A percentile compares a stretch with the other conserved stretches of the same genome.
phyloP scores from a whole-genome alignment of 2,329 filamentous ascomycete genomes.

The Fusarium concolor region DNA sequence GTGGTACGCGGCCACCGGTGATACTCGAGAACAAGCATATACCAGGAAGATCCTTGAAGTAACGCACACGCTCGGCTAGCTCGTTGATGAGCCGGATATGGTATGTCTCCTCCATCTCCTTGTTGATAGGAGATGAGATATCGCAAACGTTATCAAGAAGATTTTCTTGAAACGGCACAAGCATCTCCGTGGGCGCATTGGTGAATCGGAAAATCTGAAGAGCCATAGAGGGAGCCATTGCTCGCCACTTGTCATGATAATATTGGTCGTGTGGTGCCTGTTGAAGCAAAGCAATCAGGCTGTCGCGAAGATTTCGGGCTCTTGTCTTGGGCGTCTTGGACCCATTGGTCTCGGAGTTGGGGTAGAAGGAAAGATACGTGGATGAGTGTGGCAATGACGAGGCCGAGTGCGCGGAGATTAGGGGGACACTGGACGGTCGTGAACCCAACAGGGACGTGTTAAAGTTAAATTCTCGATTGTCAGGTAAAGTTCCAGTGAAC shows the following conservation, averaged over 20 bases:
- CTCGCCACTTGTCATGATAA: slow-evolving; percentile 62
- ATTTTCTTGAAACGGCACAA: slow-evolving; percentile 62
- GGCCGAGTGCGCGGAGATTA: slow-evolving; percentile 64
- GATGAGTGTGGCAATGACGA: slow-evolving; percentile 65
- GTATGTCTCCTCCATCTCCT: slow-evolving; percentile 62
- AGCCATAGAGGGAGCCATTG: slow-evolving; percentile 64
- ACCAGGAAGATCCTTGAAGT: slow-evolving; percentile 64
- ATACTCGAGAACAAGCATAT: slow-evolving; percentile 67
- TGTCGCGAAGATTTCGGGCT: slow-evolving; percentile 62
- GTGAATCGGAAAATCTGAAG: slow-evolving; percentile 69
- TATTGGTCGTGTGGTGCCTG: slow-evolving; percentile 58
- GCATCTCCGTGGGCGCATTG: slow-evolving; percentile 61
- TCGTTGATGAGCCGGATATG: slow-evolving; percentile 61
- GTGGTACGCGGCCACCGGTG: slow-evolving; percentile 62
- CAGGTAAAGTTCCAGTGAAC: slow-evolving; percentile 39
- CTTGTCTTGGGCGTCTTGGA: slow-evolving; percentile 58
- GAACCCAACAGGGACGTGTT: slow-evolving; percentile 55
- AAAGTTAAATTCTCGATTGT: slow-evolving; percentile 61
- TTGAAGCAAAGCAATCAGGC: slow-evolving; percentile 66
- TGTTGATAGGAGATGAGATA: slow-evolving; percentile 58
- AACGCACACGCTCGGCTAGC: slow-evolving; percentile 61
- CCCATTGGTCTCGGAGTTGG: slow-evolving; percentile 54
- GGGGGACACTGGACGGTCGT: slow-evolving; percentile 64
- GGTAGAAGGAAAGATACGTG: slow-evolving; percentile 55
- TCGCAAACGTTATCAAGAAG: slow-evolving; percentile 60